Conservation (phyloP, 352 stramenopile species). For the Globisporangium radiosum region DNA sequence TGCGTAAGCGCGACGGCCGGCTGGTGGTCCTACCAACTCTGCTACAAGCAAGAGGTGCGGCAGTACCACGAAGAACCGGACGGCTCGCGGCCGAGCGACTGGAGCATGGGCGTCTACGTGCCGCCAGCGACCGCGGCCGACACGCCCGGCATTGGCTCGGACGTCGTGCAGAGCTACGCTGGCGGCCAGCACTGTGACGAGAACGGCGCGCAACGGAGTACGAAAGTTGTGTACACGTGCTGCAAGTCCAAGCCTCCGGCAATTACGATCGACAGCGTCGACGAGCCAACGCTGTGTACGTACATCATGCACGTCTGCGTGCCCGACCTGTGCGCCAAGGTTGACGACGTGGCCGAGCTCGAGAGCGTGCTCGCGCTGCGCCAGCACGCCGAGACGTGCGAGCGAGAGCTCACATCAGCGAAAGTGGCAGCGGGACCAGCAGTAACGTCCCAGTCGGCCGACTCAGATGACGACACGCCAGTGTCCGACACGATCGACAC, state of each 20-base stretch:
- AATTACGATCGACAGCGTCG: constrained; percentile 59
- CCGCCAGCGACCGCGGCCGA: constrained; percentile 21
- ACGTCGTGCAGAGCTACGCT: constrained; percentile 67
- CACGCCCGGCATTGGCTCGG: constrained; percentile 17
- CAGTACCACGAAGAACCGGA: constrained; percentile 79
- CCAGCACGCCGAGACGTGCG: constrained; percentile 39
- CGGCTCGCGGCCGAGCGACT: constrained; percentile 62
- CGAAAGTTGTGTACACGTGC: constrained; percentile 72
- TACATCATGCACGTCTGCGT: constrained; percentile 80
- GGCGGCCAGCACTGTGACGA: constrained; percentile 81
- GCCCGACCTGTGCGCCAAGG: constrained; percentile 55
- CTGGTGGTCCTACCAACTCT: constrained; percentile 86
- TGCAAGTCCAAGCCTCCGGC: constrained; percentile 55
- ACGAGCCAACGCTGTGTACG: constrained; percentile 75
- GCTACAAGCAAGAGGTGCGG: constrained; percentile 73
- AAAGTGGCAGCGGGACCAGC: no score
- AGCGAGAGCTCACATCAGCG: constrained; percentile 34
- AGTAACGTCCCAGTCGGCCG: no score
- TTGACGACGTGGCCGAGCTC: constrained; percentile 14
- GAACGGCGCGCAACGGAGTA: constrained; percentile 66
- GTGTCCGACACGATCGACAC: no score
- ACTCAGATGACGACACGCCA: no score
- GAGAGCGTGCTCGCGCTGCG: constrained; percentile 19
- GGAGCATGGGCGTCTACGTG: constrained; percentile 77
- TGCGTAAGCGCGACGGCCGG: constrained; percentile 54